Evolutionary conservation across 2,329 filamentous ascomycete genomes (phyloP).

Genomic region (Trichoderma pleuroti): DNA sequence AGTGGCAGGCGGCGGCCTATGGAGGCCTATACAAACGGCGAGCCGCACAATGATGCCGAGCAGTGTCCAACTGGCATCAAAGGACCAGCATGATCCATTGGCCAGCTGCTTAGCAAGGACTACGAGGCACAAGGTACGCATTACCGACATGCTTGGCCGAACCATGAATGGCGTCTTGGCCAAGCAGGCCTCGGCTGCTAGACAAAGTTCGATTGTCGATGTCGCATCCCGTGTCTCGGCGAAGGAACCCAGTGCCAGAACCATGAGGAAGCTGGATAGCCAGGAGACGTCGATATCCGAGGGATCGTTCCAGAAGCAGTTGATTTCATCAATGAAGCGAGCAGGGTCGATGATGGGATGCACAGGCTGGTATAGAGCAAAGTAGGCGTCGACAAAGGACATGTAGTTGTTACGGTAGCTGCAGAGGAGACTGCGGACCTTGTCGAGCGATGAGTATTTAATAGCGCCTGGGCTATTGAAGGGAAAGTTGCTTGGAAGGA

Average conservation of each 20-base stretch:
- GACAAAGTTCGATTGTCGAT: slow-evolving; percentile 17
- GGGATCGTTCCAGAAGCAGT: not conserved
- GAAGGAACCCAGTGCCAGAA: slow-evolving; percentile 19
- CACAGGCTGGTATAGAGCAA: not conserved
- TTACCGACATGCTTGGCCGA: slow-evolving; percentile 18
- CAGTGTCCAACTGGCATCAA: not conserved
- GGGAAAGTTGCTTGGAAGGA: slow-evolving; percentile 3
- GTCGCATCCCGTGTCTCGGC: not conserved
- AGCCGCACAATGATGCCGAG: slow-evolving; percentile 1
- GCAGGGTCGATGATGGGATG: slow-evolving; percentile 4
- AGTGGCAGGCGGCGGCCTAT: not conserved
- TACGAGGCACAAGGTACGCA: slow-evolving; percentile 21
- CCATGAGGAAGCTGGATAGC: slow-evolving; percentile 18
- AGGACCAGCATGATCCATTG: slow-evolving; percentile 16
- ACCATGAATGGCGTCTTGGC: slow-evolving; percentile 21
- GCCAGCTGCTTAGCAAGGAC: slow-evolving; percentile 19
- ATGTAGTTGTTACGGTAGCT: not conserved
- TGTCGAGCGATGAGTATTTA: not conserved
- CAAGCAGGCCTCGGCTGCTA: slow-evolving; percentile 23
- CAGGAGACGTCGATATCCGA: slow-evolving; percentile 1
- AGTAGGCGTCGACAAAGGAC: not conserved
- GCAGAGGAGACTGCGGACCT: not conserved
- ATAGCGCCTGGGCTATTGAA: not conserved
- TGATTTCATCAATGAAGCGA: not conserved
- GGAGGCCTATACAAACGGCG: slow-evolving; percentile 1